Conservation (phyloP, 2,329 filamentous ascomycete genomes). For the Paraphaeosphaeria minitans region DNA sequence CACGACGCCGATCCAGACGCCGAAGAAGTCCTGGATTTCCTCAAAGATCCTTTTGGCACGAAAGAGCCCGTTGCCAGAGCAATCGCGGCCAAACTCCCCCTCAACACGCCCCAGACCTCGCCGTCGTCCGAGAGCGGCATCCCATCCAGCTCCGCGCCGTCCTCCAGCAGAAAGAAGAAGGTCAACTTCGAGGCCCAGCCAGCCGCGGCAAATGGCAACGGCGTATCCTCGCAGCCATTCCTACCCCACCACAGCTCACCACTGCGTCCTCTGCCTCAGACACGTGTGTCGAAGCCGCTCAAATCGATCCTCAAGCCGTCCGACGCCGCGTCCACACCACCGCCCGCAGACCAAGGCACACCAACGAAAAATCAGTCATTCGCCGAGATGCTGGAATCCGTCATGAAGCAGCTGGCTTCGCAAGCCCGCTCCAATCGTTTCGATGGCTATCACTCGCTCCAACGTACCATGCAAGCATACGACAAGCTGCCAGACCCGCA, state of each 20-base stretch:
- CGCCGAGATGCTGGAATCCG: constrained; percentile 81
- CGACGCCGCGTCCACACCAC: constrained; percentile 47
- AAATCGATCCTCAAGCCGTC: constrained; percentile 82
- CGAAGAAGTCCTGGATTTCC: constrained; percentile 50
- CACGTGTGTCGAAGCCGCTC: constrained; percentile 60
- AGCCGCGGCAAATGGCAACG: constrained; percentile 60
- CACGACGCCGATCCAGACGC: constrained; percentile 42
- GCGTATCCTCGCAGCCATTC: constrained; percentile 28
- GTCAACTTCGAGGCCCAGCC: constrained; percentile 70
- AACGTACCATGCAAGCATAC: constrained; percentile 76
- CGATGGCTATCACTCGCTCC: constrained; percentile 85
- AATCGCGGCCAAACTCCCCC: constrained; percentile 23
- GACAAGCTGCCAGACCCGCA: constrained; percentile 69
- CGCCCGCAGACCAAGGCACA: constrained; percentile 45
- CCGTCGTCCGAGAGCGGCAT: constrained; percentile 49
- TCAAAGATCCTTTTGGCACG: constrained; percentile 49
- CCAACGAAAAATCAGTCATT: constrained; percentile 63
- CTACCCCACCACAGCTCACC: constrained; percentile 49
- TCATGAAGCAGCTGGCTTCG: constrained; percentile 79
- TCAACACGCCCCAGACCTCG: constrained; percentile 50
- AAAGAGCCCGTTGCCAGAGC: constrained; percentile 33
- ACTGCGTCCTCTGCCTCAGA: constrained; percentile 54
- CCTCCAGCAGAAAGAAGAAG: constrained; percentile 43
- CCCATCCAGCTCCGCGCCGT: constrained; percentile 38
- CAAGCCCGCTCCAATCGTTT: constrained; percentile 72